These are phyloP conservation scores for Chaetomium tenue DNA, from an alignment of 495 filamentous ascomycete genomes.

Conservation along the genomic window DNA sequence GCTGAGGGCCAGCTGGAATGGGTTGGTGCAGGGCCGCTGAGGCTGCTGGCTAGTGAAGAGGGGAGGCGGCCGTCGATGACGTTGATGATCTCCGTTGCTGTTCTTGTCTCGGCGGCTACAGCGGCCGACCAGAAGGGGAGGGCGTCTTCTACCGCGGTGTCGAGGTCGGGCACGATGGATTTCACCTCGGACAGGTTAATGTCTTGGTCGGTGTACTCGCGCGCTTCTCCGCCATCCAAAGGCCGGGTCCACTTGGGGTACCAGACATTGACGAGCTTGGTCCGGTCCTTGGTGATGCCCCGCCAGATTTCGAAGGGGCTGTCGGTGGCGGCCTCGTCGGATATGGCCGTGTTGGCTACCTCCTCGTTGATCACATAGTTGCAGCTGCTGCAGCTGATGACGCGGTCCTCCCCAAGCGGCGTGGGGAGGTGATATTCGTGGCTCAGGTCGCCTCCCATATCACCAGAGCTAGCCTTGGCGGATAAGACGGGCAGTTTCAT, in stretches of 20 bases:
- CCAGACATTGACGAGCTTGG: slow-evolving; percentile 65
- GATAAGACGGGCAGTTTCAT: slow-evolving; percentile 80
- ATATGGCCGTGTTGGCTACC: slow-evolving; percentile 41
- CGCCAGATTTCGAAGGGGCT: slow-evolving; percentile 51
- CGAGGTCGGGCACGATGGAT: slow-evolving; percentile 66
- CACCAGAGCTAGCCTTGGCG: slow-evolving; percentile 88
- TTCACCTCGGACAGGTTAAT: slow-evolving; percentile 73
- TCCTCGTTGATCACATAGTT: slow-evolving; percentile 84
- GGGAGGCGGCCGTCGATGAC: slow-evolving; percentile 48
- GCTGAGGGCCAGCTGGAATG: slow-evolving; percentile 28
- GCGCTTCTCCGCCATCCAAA: background rate
- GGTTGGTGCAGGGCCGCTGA: background rate
- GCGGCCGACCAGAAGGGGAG: slow-evolving; percentile 54
- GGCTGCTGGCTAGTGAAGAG: slow-evolving; percentile 9
- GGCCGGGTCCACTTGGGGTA: slow-evolving; percentile 48
- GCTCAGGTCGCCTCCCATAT: slow-evolving; percentile 87
- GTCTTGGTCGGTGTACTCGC: slow-evolving; percentile 43
- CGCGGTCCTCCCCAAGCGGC: slow-evolving; percentile 78
- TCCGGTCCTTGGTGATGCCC: slow-evolving; percentile 67
- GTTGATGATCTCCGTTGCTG: slow-evolving; percentile 46
- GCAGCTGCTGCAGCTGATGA: slow-evolving; percentile 73
- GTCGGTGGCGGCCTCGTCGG: slow-evolving; percentile 5
- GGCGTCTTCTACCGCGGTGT: slow-evolving; percentile 65
- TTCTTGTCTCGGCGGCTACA: slow-evolving; percentile 11
- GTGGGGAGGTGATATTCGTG: slow-evolving; percentile 91